These are phyloP conservation scores for Apiospora saccharicola DNA, from an alignment of 2,329 filamentous ascomycete genomes.

Conservation along the genomic window DNA sequence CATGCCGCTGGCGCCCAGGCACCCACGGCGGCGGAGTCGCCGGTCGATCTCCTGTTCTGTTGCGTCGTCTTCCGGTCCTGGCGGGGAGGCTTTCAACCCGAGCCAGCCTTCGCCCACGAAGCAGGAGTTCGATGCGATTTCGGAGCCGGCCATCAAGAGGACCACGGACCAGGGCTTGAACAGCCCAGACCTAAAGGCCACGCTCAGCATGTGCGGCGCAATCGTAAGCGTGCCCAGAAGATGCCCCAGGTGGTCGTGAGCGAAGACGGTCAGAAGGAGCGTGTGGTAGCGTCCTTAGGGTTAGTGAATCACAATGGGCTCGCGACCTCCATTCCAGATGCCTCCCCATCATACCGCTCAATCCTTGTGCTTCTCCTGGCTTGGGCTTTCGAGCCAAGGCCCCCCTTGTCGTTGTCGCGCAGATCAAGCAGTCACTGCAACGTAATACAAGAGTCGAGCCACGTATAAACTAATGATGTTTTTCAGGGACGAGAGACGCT, in stretches of 20 bases:
- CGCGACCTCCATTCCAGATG: too few species aligned
- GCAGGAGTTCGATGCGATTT: background rate
- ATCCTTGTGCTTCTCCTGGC: too few species aligned
- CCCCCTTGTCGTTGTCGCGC: too few species aligned
- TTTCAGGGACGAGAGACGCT: too few species aligned
- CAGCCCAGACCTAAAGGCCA: background rate
- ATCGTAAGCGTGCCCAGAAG: background rate
- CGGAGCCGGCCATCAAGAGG: background rate
- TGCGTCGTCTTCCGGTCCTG: background rate
- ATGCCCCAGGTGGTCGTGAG: background rate
- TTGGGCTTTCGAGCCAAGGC: too few species aligned
- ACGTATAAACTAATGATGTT: too few species aligned
- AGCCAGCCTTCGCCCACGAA: background rate
- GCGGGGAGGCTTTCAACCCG: background rate
- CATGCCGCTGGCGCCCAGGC: background rate
- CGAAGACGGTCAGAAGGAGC: background rate
- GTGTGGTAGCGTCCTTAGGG: background rate
- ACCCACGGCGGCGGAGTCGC: background rate
- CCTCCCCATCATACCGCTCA: too few species aligned
- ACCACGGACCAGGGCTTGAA: background rate
- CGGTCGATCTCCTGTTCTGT: background rate
- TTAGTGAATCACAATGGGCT: too few species aligned
- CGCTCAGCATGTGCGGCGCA: background rate
- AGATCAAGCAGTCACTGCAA: too few species aligned
- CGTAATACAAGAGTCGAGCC: too few species aligned